Percentiles rank a stretch among this genome's conserved stretches.
phyloP scores from a whole-genome alignment of 1,284 basidiomycete species.

The Pseudozyma sp. region DNA sequence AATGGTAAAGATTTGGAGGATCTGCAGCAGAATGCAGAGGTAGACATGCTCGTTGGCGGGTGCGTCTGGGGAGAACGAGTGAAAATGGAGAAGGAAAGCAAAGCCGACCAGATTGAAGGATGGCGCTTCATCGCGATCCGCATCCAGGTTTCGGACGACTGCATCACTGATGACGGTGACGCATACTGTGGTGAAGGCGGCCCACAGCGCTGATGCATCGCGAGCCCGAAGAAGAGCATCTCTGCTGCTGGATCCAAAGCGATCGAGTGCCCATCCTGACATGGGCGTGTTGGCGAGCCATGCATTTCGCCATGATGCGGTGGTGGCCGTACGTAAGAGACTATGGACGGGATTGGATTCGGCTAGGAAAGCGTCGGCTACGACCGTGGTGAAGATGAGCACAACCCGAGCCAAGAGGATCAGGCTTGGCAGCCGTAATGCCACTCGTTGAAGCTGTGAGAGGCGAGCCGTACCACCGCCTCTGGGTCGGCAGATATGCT shows the following conservation, averaged over 20 bases:
- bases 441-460: conserved; percentile 30
- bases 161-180: conserved; percentile 48
- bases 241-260: conserved; percentile 35
- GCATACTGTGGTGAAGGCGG: conserved; percentile 46
- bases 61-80: conserved; percentile 52
- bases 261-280: conserved; percentile 34
- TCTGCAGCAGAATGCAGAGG: conserved; percentile 56
- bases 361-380: conserved; percentile 33
- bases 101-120: conserved; percentile 64
- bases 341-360: conserved; percentile 25
- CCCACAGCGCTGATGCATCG: conserved; percentile 47
- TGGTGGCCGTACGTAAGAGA: conserved; percentile 5
- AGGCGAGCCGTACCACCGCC: conserved; percentile 45
- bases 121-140: conserved; percentile 53
- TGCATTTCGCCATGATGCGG: conserved; percentile 30
- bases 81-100: conserved; percentile 59
- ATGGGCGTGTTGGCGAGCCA: conserved; percentile 46
- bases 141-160: conserved; percentile 52
- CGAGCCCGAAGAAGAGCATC: conserved; percentile 40
- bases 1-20: conserved; percentile 54
- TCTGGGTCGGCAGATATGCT: conserved; percentile 63
- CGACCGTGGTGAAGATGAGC: conserved; percentile 43
- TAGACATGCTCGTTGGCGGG: conserved; percentile 59
- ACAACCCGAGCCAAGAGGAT: conserved; percentile 44
- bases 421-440: conserved; percentile 57